These are phyloP conservation scores for Thelephora terrestris DNA, from an alignment of 1,284 basidiomycete species.

Conservation along the genomic window DNA sequence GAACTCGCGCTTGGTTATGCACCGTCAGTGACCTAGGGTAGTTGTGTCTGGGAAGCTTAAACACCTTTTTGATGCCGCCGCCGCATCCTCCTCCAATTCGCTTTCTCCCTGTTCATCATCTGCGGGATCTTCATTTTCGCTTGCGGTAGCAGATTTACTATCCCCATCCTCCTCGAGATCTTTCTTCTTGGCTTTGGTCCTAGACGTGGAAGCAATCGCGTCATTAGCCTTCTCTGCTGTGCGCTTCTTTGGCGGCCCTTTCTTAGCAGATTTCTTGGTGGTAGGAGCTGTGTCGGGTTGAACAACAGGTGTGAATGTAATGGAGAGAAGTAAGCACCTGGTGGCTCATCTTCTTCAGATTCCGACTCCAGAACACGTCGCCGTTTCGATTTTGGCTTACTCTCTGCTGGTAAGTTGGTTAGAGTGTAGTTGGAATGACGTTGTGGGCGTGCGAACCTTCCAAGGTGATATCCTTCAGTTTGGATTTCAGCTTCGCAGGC, in stretches of 20 bases:
- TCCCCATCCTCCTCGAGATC: constrained; percentile 13
- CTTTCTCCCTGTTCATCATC: constrained; percentile 49
- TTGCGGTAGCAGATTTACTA: constrained; percentile 7
- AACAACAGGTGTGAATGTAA: too few relatives aligned
- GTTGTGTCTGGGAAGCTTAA: constrained; percentile 11
- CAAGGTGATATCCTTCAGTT: too few relatives aligned
- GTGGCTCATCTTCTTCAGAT: too few relatives aligned
- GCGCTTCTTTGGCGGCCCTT: too few relatives aligned
- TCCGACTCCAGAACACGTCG: too few relatives aligned
- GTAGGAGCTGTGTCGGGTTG: too few relatives aligned
- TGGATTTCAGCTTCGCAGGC: background rate
- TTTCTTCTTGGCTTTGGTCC: constrained; percentile 8
- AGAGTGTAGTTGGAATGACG: too few relatives aligned
- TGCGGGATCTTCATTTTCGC: constrained; percentile 24
- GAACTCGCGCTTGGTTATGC: constrained; percentile 55
- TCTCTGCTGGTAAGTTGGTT: too few relatives aligned
- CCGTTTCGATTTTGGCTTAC: too few relatives aligned
- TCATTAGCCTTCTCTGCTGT: background rate
- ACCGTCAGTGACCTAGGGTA: background rate
- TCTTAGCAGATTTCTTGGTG: too few relatives aligned
- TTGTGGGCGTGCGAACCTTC: too few relatives aligned
- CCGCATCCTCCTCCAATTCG: constrained; percentile 39
- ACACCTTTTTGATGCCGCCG: constrained; percentile 55
- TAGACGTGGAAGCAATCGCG: background rate
- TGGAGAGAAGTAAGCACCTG: too few relatives aligned